Base-by-base conservation (phyloP, 2,329 filamentous ascomycete genomes). In the Ploettnerulaceae sp. region DNA sequence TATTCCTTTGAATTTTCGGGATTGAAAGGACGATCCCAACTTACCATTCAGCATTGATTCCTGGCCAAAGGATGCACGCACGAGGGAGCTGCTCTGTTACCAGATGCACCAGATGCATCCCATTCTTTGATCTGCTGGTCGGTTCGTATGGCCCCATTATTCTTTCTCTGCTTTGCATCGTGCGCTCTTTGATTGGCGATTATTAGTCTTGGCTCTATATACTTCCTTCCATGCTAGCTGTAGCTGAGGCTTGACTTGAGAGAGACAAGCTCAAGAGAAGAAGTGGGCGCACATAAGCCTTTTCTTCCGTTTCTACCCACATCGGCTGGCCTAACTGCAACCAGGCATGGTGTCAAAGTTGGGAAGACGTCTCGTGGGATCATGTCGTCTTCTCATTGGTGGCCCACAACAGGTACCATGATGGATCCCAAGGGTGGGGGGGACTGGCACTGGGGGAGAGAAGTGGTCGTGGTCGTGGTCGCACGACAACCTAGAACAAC, bases 51-150 rank as follows among this genome's bases (percentile, higher is more conserved):
- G 20, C 29, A 18, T 51, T 48, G 18, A 31, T 48, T 56, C 41
- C 31, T 51, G 28, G 42, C 56, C 56, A 59, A 24, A 54, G 48
- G 18, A 51, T 48, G 24, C 31, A 50, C 6, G 47, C 57, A 58
- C 53, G 54, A 48, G 53, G 34, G 25, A n/a, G n/a, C n/a, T n/a
- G n/a, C n/a, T n/a, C n/a, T n/a, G n/a, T n/a, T n/a, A n/a, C n/a
- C n/a, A n/a, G n/a, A n/a, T n/a, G n/a, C 28, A 36, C 25, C 26
- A 26, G 17, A 39, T 32, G 6, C 35, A 45, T 25, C 39, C 31
- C 48, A 43, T 38, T 28, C 14, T 43, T 45, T 25, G 22, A 35
- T 36, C 14, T 33, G 40, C 36, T 32, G 29, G 15, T 8, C 29
- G 22, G 14, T 14, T 22, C 31, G 28, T 26, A n/a, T 33, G 4